Conservation (phyloP, 2,329 filamentous ascomycete genomes). For the Talaromyces amestolkiae region DNA sequence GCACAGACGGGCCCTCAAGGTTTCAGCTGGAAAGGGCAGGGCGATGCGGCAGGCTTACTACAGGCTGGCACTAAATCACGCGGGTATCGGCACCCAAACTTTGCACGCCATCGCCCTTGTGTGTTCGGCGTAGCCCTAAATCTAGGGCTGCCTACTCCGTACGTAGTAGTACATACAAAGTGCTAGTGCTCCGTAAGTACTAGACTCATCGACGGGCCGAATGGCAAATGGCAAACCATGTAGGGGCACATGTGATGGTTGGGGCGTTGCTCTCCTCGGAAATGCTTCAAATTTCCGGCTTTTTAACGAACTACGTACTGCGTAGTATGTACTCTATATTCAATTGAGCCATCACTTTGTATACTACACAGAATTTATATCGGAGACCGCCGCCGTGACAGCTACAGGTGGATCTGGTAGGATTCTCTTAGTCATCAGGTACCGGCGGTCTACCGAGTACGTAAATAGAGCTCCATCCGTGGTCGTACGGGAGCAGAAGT, state of each 20-base stretch:
- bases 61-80: neutral
- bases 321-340: neutral
- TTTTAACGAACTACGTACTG: neutral
- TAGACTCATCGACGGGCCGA: neutral
- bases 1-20: neutral
- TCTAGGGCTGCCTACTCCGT: neutral
- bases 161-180: too few relatives aligned
- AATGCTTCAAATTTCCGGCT: neutral
- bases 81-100: conserved; percentile 6
- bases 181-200: too few relatives aligned
- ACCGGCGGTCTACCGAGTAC: neutral
- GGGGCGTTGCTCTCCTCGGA: neutral
- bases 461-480: neutral
- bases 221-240: neutral
- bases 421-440: neutral
- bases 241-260: neutral
- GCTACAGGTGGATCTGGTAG: neutral
- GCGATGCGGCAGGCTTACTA: neutral
- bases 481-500: neutral
- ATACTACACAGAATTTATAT: neutral
- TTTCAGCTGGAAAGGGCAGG: conserved; percentile 8
- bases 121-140: neutral
- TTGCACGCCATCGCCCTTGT: neutral
- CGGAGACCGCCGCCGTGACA: conserved; percentile 1
- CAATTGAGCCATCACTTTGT: neutral